These are phyloP conservation scores for Corchorus capsularis DNA, from an alignment of 345 rosid genomes.

Conservation along the genomic window DNA sequence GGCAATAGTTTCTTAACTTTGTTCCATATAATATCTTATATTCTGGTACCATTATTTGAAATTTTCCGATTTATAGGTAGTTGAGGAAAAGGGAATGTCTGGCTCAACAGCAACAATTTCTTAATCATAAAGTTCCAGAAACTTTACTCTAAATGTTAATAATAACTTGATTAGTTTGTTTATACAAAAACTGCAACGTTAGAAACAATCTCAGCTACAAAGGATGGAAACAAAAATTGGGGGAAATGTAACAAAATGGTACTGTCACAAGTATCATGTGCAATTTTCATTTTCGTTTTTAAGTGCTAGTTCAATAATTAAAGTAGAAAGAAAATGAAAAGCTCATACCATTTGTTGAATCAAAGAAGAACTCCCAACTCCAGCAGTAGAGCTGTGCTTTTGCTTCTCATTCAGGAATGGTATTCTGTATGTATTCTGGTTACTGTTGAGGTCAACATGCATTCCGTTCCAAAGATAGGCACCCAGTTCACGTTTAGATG, in stretches of 20 bases:
- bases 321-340: constrained; percentile 22
- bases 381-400: constrained; percentile 33
- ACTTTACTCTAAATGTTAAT: constrained; percentile 1
- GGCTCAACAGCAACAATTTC: not conserved
- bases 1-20: not conserved
- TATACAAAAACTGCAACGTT: not conserved
- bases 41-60: no score
- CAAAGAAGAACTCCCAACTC: constrained; percentile 34
- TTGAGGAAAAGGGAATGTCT: not conserved
- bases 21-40: no score
- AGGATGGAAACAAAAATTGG: not conserved
- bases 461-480: constrained; percentile 36
- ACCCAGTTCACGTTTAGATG: constrained; percentile 38
- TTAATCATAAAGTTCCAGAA: not conserved
- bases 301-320: not conserved
- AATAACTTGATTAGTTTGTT: not conserved
- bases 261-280: not conserved
- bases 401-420: constrained; percentile 42
- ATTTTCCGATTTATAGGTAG: not conserved
- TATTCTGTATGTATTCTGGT: constrained; percentile 25
- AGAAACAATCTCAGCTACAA: not conserved
- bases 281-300: not conserved
- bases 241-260: not conserved
- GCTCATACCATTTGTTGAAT: constrained; percentile 53
- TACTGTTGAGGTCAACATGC: constrained; percentile 34